Percentiles rank a stretch among this genome's conserved stretches.
phyloP scores from a whole-genome alignment of 441 rosid species.

The Hura crepitans region DNA sequence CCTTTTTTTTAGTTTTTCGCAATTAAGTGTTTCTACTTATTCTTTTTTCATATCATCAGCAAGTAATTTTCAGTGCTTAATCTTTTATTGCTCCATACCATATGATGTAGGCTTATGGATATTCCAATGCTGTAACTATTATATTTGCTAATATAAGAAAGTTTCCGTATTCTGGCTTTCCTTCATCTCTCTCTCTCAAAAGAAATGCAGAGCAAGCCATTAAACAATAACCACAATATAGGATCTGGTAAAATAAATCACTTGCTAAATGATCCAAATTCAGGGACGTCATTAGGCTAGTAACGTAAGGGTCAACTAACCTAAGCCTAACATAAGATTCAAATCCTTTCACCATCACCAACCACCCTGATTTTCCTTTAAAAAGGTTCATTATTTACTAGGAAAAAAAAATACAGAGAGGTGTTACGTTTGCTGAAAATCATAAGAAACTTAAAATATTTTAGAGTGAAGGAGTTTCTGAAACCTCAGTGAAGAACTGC shows the following conservation, averaged over 20 bases:
- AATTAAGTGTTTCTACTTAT: no score
- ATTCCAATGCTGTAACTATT: background rate
- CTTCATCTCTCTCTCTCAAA: background rate
- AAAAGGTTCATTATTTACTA: background rate
- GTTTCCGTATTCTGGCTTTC: no score
- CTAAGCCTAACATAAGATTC: background rate
- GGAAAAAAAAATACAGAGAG: background rate
- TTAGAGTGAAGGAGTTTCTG: conserved; percentile 23
- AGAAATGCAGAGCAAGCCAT: background rate
- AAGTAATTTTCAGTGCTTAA: background rate
- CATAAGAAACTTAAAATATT: conserved; percentile 1
- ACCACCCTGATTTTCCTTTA: background rate
- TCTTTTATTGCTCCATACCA: background rate
- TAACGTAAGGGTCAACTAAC: background rate
- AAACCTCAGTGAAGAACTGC: conserved; percentile 83
- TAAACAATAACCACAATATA: background rate
- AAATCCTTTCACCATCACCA: background rate
- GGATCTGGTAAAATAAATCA: background rate
- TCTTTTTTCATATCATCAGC: background rate
- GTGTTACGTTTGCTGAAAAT: background rate
- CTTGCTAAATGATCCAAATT: background rate
- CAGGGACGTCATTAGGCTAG: background rate
- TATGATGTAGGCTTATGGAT: background rate
- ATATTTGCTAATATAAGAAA: no score
- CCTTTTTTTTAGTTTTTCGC: no score